Evolutionary conservation across 768 basidiomycete species (phyloP), one percentile per base, ranked within the genome.

Genomic region (Trametopsis cervina): DNA sequence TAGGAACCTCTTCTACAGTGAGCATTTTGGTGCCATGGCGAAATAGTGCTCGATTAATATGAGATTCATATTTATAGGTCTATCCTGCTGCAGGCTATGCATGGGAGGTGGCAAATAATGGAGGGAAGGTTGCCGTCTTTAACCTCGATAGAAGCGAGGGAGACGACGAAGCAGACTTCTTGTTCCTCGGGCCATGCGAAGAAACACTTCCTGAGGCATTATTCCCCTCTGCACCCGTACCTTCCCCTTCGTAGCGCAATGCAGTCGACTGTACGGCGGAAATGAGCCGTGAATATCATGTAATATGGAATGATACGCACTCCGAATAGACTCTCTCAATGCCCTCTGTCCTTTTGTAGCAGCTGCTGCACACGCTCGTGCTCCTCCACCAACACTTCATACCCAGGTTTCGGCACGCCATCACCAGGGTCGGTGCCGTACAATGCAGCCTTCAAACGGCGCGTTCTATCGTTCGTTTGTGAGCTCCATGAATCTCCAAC

Each of bases 171-270:
- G 73, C 74, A 0, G 72, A 78, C 54, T 81, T 72, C 55, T 57
- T 76, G 17, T 77, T 80, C 56, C 51, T 72, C 7, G 75, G 77
- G 0, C 68, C 70, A 29, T 79, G 76, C 54, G 75, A 75, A 57
- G 63, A 68, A 25, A 68, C 62, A 11, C 59, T 80, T 29, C 69
- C 74, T 1, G 55, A 63, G 44, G 74, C 68, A 12, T 62, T 76
- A 18, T 49, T 43, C 29, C 39, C 15, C n/a, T n/a, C n/a, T n/a
- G n/a, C n/a, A n/a, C n/a, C n/a, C n/a, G n/a, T n/a, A n/a, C n/a
- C n/a, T n/a, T n/a, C n/a, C n/a, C n/a, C n/a, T n/a, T n/a, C n/a
- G n/a, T n/a, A n/a, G n/a, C n/a, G n/a, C n/a, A n/a, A n/a, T n/a
- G n/a, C n/a, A n/a, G n/a, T n/a, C n/a, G n/a, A n/a, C n/a, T n/a